phyloP scores from a whole-genome alignment of 2,329 filamentous ascomycete species.

The Colletotrichum sojae region DNA sequence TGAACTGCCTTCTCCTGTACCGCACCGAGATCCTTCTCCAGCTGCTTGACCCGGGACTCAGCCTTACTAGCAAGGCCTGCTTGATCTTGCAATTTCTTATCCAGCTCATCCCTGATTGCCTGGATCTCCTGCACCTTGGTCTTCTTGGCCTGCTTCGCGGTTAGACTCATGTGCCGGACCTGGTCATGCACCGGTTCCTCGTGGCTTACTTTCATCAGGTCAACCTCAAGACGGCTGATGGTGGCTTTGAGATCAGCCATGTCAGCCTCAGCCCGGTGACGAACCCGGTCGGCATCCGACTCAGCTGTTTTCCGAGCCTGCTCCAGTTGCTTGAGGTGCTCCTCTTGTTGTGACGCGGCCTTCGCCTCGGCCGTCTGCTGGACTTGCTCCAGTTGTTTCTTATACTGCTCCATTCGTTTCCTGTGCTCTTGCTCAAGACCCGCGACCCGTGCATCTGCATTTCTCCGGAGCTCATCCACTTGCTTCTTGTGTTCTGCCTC shows the following conservation, averaged over 20 bases:
- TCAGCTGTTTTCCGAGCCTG: conserved; percentile 63
- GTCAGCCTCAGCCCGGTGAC: conserved; percentile 70
- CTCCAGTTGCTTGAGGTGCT: conserved; percentile 58
- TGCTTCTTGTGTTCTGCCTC: conserved; percentile 50
- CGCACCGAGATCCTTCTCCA: conserved; percentile 48
- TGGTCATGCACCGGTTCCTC: background rate
- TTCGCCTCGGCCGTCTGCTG: conserved; percentile 48
- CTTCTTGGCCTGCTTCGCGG: conserved; percentile 66
- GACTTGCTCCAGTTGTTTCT: conserved; percentile 53
- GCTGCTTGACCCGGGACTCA: conserved; percentile 48
- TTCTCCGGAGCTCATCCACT: conserved; percentile 42
- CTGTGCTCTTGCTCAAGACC: conserved; percentile 40
- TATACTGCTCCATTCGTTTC: conserved; percentile 50
- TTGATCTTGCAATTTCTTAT: conserved; percentile 60
- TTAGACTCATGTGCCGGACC: conserved; percentile 40
- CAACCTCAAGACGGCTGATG: conserved; percentile 73
- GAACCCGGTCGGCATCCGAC: conserved; percentile 63
- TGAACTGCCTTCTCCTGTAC: conserved; percentile 44
- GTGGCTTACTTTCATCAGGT: conserved; percentile 69
- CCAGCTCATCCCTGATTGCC: conserved; percentile 59
- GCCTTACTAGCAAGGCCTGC: conserved; percentile 53
- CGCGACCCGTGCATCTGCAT: conserved; percentile 15
- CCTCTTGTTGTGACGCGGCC: conserved; percentile 43
- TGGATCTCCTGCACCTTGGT: conserved; percentile 73
- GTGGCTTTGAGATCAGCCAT: conserved; percentile 73